A percentile compares a stretch with the other conserved stretches of the same genome.
These are phyloP conservation scores for Ustilago lituana DNA, from an alignment of 1,284 basidiomycete species.

Conservation along the genomic window DNA sequence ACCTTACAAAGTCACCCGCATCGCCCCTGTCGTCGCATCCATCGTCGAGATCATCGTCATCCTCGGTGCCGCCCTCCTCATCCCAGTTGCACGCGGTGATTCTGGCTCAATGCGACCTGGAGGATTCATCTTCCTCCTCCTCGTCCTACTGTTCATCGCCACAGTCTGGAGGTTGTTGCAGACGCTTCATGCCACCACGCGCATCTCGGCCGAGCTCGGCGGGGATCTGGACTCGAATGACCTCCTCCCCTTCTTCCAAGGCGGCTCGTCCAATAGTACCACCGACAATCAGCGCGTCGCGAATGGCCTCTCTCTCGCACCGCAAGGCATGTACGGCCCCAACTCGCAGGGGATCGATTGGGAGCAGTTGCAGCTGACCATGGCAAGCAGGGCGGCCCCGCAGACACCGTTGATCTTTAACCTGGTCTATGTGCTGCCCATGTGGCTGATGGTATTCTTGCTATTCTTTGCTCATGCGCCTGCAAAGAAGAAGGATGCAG, in stretches of 20 bases:
- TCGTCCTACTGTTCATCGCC: constrained; percentile 43
- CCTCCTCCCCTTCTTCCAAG: constrained; percentile 47
- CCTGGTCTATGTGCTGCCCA: constrained; percentile 52
- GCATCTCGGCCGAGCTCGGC: constrained; percentile 30
- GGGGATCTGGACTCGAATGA: constrained; percentile 24
- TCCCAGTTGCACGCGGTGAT: constrained; percentile 50
- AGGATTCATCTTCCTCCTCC: constrained; percentile 46
- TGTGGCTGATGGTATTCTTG: constrained; percentile 53
- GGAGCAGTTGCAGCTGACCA: constrained; percentile 48
- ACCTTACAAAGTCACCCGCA: constrained; percentile 38
- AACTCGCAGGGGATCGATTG: constrained; percentile 45
- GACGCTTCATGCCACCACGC: constrained; percentile 42
- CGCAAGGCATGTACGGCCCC: constrained; percentile 55
- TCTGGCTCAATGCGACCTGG: constrained; percentile 36
- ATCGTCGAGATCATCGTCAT: constrained; percentile 45
- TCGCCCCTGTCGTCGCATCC: constrained; percentile 37
- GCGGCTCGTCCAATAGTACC: constrained; percentile 17
- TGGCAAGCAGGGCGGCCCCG: constrained; percentile 39
- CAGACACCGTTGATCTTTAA: constrained; percentile 55
- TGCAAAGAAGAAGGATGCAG: constrained; percentile 13
- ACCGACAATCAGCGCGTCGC: constrained; percentile 29
- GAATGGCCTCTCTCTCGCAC: constrained; percentile 31
- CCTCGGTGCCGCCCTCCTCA: constrained; percentile 43
- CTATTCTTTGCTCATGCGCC: constrained; percentile 57
- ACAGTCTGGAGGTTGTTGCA: constrained; percentile 45